phyloP scores from a whole-genome alignment of 129 eudicot genomes.

The Deinandra increscens region DNA sequence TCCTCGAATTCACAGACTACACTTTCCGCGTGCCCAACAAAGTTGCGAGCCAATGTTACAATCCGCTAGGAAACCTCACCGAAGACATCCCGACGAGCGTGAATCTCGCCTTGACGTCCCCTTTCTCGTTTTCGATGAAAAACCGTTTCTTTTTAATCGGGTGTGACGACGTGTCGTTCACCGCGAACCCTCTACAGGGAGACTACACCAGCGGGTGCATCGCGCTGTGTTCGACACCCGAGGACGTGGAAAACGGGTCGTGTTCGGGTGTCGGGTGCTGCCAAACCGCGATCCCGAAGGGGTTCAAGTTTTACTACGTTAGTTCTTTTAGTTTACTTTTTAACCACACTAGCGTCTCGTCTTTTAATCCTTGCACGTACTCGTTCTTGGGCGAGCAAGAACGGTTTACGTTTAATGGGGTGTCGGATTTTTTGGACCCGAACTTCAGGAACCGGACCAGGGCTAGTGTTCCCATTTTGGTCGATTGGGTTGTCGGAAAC shows the following conservation, averaged over 20 bases:
- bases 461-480: constrained; percentile 49
- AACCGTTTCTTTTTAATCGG: constrained; percentile 51
- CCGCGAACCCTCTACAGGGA: background rate
- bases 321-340: background rate
- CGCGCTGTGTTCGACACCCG: constrained; percentile 37
- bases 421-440: constrained; percentile 42
- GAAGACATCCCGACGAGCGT: background rate
- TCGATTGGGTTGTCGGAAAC: constrained; percentile 68
- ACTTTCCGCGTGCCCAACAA: constrained; percentile 23
- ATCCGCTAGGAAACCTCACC: constrained; percentile 17
- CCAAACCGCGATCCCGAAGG: constrained; percentile 48
- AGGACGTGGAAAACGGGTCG: constrained; percentile 35
- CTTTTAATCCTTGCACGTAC: constrained; percentile 55
- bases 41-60: constrained; percentile 32
- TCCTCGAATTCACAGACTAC: constrained; percentile 33
- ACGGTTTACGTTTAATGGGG: constrained; percentile 43
- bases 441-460: constrained; percentile 27
- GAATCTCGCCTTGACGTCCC: constrained; percentile 9
- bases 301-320: constrained; percentile 27
- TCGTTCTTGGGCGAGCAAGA: constrained; percentile 54
- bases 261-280: constrained; percentile 70
- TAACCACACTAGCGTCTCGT: constrained; percentile 38
- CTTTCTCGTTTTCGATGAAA: constrained; percentile 32
- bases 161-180: constrained; percentile 50
- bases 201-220: constrained; percentile 52